These are phyloP conservation scores for Starmerella floricola DNA, from an alignment of 805 yeast species.

Conservation along the genomic window DNA sequence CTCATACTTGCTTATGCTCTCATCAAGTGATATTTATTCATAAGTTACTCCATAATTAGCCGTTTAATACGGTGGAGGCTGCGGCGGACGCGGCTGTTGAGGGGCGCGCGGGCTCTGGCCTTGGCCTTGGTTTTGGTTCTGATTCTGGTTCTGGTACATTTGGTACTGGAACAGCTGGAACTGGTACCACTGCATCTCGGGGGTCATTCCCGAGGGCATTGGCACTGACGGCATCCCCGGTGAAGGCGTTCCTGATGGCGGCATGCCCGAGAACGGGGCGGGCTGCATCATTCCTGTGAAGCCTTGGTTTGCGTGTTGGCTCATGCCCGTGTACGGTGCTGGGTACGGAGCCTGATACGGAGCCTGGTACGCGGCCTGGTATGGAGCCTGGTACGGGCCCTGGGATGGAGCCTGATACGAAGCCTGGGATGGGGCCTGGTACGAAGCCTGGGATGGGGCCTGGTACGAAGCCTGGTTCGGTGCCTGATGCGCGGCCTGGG, in stretches of 20 bases:
- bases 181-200: conserved; percentile 11
- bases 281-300: conserved; percentile 4
- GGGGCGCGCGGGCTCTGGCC: not conserved
- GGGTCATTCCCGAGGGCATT: conserved; percentile 2
- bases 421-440: too few species aligned
- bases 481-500: too few species aligned
- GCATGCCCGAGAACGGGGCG: not conserved
- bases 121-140: conserved; percentile 2
- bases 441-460: too few species aligned
- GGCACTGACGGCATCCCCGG: not conserved
- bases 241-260: too few species aligned
- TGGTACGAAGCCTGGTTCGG: too few species aligned
- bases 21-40: not conserved
- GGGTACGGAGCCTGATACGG: too few species aligned
- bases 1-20: not conserved
- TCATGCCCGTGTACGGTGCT: too few species aligned
- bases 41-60: not conserved
- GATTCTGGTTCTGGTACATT: not conserved
- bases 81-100: conserved; percentile 5
- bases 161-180: conserved; percentile 8
- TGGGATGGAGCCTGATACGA: too few species aligned
- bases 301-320: too few species aligned
- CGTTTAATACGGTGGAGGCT: conserved; percentile 6
- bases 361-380: too few species aligned
- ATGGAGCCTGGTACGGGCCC: too few species aligned